Evolutionary conservation across 176 grass and related monocot genomes (phyloP).

Genomic region (Dendrocalamus sinicus): DNA sequence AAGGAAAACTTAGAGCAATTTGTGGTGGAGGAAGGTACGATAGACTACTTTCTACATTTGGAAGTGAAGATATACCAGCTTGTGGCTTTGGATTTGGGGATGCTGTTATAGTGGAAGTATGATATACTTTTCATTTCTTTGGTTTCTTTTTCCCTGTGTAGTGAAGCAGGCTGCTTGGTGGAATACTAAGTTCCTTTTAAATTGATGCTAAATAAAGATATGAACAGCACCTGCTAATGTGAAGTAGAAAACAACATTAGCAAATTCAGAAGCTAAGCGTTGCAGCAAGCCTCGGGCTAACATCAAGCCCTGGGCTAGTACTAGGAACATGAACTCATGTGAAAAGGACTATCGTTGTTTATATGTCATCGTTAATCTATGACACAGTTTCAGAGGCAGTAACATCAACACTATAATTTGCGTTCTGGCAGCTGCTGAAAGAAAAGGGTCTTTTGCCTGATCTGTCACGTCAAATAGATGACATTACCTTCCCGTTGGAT

Average conservation of each 20-base stretch:
- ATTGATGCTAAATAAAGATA: conserved; percentile 22
- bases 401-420: conserved; percentile 1
- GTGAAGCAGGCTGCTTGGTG: neutral
- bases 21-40: conserved; percentile 91
- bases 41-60: conserved; percentile 87
- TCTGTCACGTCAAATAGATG: conserved; percentile 69
- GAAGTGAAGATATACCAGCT: conserved; percentile 84
- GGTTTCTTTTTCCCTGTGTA: conserved; percentile 1
- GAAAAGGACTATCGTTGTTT: neutral
- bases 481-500: conserved; percentile 82
- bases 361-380: neutral
- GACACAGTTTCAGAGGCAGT: conserved; percentile 7
- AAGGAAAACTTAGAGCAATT: conserved; percentile 80
- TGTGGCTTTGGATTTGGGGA: conserved; percentile 98
- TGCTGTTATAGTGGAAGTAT: conserved; percentile 96
- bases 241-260: neutral
- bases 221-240: neutral
- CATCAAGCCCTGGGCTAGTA: neutral
- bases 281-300: neutral
- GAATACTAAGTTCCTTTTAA: neutral
- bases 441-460: conserved; percentile 77
- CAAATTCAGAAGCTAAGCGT: neutral
- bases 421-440: conserved; percentile 69
- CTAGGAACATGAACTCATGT: conserved; percentile 2
- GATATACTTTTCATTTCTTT: conserved; percentile 28